Evolutionary conservation across 2,329 filamentous ascomycete species (phyloP).

Genomic region (Apiospora koreana): DNA sequence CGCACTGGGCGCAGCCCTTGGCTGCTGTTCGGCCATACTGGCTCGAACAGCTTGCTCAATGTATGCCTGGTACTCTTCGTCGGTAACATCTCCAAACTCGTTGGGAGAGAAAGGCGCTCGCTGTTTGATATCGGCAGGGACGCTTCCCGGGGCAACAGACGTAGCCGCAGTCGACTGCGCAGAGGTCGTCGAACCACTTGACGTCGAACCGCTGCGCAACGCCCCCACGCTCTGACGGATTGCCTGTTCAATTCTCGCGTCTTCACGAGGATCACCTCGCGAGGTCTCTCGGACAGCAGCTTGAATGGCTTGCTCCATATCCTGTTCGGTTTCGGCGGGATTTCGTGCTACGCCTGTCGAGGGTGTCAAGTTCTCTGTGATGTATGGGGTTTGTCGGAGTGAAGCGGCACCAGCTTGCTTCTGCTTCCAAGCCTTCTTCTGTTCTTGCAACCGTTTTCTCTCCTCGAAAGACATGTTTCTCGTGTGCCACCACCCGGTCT

Average conservation of each 20-base stretch:
- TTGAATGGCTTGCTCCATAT: slow-evolving; percentile 72
- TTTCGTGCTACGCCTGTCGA: slow-evolving; percentile 16
- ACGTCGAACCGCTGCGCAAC: slow-evolving; percentile 32
- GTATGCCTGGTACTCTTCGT: slow-evolving; percentile 58
- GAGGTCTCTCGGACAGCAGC: slow-evolving; percentile 71
- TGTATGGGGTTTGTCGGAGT: slow-evolving; percentile 14
- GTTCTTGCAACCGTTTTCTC: slow-evolving; percentile 49
- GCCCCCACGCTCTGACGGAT: slow-evolving; percentile 72
- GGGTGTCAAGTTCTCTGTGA: slow-evolving; percentile 21
- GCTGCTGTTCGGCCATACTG: slow-evolving; percentile 42
- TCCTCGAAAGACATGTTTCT: slow-evolving; percentile 52
- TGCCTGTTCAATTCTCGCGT: slow-evolving; percentile 70
- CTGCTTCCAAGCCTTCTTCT: slow-evolving; percentile 46
- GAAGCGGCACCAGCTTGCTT: slow-evolving; percentile 26
- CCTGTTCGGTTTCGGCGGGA: slow-evolving; percentile 47
- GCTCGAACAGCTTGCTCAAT: slow-evolving; percentile 58
- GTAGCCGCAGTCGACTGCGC: neutral
- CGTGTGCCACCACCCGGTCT: slow-evolving; percentile 51
- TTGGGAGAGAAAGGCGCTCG: slow-evolving; percentile 27
- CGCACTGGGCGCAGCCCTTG: slow-evolving; percentile 19
- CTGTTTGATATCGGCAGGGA: slow-evolving; percentile 25
- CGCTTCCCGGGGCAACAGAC: slow-evolving; percentile 17
- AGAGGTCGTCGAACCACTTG: neutral
- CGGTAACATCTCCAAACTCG: slow-evolving; percentile 48
- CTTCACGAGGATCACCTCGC: slow-evolving; percentile 67